phyloP scores from a whole-genome alignment of 2,329 filamentous ascomycete species.

The Teratosphaeria pseudoeucalypti region DNA sequence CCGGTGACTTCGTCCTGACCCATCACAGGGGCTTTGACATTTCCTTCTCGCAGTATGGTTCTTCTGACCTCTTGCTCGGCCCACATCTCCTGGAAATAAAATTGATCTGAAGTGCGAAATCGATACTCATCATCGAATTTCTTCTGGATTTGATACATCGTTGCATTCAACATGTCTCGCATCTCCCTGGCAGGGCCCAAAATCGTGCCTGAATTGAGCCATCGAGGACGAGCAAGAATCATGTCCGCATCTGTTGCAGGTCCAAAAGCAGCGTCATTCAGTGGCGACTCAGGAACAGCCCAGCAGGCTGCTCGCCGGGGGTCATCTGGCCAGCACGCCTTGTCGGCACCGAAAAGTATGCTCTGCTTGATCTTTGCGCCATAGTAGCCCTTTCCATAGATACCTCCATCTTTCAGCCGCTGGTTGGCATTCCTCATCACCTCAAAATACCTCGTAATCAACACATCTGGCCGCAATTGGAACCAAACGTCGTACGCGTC shows the following conservation, averaged over 20 bases:
- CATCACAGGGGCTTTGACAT: background rate
- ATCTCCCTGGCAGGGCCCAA: slow-evolving; percentile 29
- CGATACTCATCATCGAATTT: slow-evolving; percentile 18
- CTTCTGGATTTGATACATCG: slow-evolving; percentile 28
- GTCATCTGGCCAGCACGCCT: slow-evolving; percentile 24
- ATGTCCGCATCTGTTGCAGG: slow-evolving; percentile 29
- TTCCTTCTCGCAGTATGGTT: slow-evolving; percentile 23
- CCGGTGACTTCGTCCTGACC: background rate
- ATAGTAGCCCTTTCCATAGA: slow-evolving; percentile 22
- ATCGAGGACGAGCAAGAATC: slow-evolving; percentile 35
- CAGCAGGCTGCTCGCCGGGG: slow-evolving; percentile 22
- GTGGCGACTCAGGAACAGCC: slow-evolving; percentile 18
- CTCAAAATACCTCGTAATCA: slow-evolving; percentile 47
- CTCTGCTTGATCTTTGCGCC: slow-evolving; percentile 18
- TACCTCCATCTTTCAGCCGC: slow-evolving; percentile 16
- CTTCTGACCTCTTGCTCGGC: slow-evolving; percentile 44
- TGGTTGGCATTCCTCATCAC: slow-evolving; percentile 43
- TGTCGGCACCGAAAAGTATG: slow-evolving; percentile 24
- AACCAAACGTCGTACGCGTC: slow-evolving; percentile 56
- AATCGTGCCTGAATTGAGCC: slow-evolving; percentile 37
- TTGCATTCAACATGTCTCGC: slow-evolving; percentile 32
- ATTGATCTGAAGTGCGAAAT: slow-evolving; percentile 28
- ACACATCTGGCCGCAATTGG: slow-evolving; percentile 52
- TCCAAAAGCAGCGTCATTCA: slow-evolving; percentile 34
- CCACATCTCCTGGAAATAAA: slow-evolving; percentile 42